Base-by-base conservation (phyloP, 192 early-diverging fungal species). In the Gryganskiella cystojenkinii region DNA sequence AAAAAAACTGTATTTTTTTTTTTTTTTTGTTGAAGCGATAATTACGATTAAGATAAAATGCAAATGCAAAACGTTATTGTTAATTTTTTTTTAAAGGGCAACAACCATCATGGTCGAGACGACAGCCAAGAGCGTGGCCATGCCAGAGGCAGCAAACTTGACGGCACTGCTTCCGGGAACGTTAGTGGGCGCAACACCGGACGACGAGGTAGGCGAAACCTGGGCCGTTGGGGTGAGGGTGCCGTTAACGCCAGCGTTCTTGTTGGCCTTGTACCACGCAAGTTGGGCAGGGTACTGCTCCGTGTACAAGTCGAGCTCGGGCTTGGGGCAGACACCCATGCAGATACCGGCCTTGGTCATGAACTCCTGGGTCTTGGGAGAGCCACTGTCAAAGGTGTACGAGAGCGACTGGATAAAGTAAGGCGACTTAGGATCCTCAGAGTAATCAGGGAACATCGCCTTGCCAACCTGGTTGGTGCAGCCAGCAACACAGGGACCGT, bases 371-470 rank as follows among this genome's bases (percentile, higher is more conserved):
- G 67, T 46, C 46, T 42, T 60, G n/a, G 20, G 15, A 4, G 56
- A 59, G n/a, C 56, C 56, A 19, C 34, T 19, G 24, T 67, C 65
- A 37, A 67, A 67, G 20, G 54, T 57, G 45, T 37, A 57, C 20
- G 44, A 27, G 14, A 67, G 44, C 0, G 65, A 67, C 45, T 67
- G 27, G 44, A 56, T 57, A 14, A 67, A 60, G 56, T 66, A 66
- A 20, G 64, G 64, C 0, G 64, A 66, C 40, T 20, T 56, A 37
- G 64, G 64, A 28, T 66, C 64, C 53, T 66, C 64, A 24, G 53
- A 47, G 20, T 66, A 66, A 30, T 66, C 35, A 9, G 64, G 64
- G 54, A 66, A 56, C 64, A 66, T 34, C 5, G 24, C 64, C 64
- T 66, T 66, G 4, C 64, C 64, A 11, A 45, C 40, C 53, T 56